Evolutionary conservation across 2,329 filamentous ascomycete species (phyloP), one percentile per base, ranked within the genome.

Genomic region (Fusarium domesticum): DNA sequence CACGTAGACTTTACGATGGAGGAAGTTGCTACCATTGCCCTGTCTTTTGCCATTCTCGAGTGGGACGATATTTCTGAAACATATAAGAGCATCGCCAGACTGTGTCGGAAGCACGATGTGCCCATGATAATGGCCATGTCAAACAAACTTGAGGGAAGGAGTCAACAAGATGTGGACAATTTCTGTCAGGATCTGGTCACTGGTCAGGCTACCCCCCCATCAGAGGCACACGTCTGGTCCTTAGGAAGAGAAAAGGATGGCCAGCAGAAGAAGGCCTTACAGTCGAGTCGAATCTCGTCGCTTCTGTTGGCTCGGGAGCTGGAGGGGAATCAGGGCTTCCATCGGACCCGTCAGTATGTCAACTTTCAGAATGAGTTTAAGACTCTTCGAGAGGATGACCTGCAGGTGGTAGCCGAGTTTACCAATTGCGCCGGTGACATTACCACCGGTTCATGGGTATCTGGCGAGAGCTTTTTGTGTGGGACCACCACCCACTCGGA

Each of bases 401-500:
- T 84, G 4, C 66, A 71, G 36, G 64, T 74, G 7, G 67, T 73
- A 19, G 68, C 73, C 3, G 75, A 82, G 54, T 84, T 79, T 70
- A 79, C 74, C 2, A 76, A 78, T 52, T 82, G 79, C 40, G 80
- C 81, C 20, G 81, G 81, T 4, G 81, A 84, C 54, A 75, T 84
- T 34, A 69, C 73, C 17, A 77, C 80, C 3, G 69, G 82, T 37
- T 71, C 70, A 15, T 85, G 81, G 81, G 67, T 78, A 0, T 76
- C 76, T 0, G 57, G 75, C 16, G 59, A 70, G n/a, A 66, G 67
- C 14, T 79, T 84, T 39, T 58, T 84, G n/a, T 82, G 79, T 50
- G 81, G 81, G 25, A 80, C 81, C 0, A 81, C 79, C 0, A 76
- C 77, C 1, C 81, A 84, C 62, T 83, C 79, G 1, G 81, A 84